These are phyloP conservation scores for Yamadazyma sp. DNA, from an alignment of 1,139 yeast genomes.

Conservation along the genomic window DNA sequence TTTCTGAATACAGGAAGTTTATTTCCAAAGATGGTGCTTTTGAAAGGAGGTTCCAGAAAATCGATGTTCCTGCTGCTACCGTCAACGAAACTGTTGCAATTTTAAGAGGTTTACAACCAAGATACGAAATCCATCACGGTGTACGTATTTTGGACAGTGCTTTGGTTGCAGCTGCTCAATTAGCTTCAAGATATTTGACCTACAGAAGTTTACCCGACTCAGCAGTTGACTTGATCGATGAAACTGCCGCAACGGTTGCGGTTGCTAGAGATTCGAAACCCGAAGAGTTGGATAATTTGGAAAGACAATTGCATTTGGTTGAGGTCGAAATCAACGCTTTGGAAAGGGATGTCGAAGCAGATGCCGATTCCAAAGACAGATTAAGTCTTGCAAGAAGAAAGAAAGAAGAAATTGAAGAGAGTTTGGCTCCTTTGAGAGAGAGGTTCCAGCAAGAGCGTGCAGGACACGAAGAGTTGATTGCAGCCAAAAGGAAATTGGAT, in stretches of 20 bases:
- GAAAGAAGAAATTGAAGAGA: constrained; percentile 82
- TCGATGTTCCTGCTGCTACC: constrained; percentile 93
- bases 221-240: constrained; percentile 96
- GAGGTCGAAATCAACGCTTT: constrained; percentile 96
- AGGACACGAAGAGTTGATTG: constrained; percentile 87
- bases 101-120: constrained; percentile 92
- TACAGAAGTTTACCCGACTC: constrained; percentile 96
- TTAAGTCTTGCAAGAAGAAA: constrained; percentile 73
- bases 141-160: constrained; percentile 96
- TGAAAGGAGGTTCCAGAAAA: constrained; percentile 97
- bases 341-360: constrained; percentile 94
- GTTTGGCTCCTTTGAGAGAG: constrained; percentile 81
- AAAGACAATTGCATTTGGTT: constrained; percentile 84
- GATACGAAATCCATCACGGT: constrained; percentile 97
- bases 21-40: constrained; percentile 98
- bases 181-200: constrained; percentile 92
- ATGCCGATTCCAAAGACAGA: constrained; percentile 82
- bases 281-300: constrained; percentile 90
- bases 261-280: constrained; percentile 98
- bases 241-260: constrained; percentile 95
- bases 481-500: constrained; percentile 86
- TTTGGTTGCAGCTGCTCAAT: constrained; percentile 89
- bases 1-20: constrained; percentile 87
- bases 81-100: constrained; percentile 92
- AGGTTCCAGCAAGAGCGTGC: constrained; percentile 85